Conservation (phyloP, 192 early-diverging fungal genomes). For the Dissophora ornata region DNA sequence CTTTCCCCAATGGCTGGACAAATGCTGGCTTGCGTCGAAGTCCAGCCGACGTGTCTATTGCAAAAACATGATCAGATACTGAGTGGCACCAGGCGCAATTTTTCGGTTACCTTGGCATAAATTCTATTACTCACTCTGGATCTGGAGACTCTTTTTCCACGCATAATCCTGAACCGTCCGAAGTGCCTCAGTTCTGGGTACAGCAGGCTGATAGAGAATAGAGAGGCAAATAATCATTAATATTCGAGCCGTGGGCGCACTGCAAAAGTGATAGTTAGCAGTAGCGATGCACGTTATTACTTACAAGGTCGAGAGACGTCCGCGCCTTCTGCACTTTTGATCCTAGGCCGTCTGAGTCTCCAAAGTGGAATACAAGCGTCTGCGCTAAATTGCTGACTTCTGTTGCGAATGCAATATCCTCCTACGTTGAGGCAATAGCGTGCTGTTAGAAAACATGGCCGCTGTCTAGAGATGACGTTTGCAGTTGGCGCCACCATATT, state of each 20-base stretch:
- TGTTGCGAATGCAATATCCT: slow-evolving; percentile 26
- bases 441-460: neutral
- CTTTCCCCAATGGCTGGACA: slow-evolving; percentile 39
- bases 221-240: no score
- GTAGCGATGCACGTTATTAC: no score
- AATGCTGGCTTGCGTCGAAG: slow-evolving; percentile 11
- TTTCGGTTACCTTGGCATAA: no score
- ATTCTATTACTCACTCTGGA: slow-evolving; percentile 36
- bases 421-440: neutral
- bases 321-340: slow-evolving; percentile 38
- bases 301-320: slow-evolving; percentile 27
- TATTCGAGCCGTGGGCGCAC: no score
- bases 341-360: slow-evolving; percentile 21
- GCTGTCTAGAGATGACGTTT: no score
- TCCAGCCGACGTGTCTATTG: slow-evolving; percentile 28
- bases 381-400: slow-evolving; percentile 37
- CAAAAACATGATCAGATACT: neutral
- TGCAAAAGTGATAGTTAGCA: no score
- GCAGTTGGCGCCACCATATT: no score
- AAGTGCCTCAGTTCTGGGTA: slow-evolving; percentile 25
- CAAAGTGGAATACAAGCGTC: slow-evolving; percentile 42
- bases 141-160: slow-evolving; percentile 41
- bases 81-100: no score
- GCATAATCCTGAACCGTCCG: slow-evolving; percentile 30
- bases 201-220: slow-evolving; percentile 23